A percentile compares a stretch with the other conserved stretches of the same genome.
Evolutionary conservation across 371 early-diverging fungal genomes (phyloP).

Genomic region (Mucor ambiguus): DNA sequence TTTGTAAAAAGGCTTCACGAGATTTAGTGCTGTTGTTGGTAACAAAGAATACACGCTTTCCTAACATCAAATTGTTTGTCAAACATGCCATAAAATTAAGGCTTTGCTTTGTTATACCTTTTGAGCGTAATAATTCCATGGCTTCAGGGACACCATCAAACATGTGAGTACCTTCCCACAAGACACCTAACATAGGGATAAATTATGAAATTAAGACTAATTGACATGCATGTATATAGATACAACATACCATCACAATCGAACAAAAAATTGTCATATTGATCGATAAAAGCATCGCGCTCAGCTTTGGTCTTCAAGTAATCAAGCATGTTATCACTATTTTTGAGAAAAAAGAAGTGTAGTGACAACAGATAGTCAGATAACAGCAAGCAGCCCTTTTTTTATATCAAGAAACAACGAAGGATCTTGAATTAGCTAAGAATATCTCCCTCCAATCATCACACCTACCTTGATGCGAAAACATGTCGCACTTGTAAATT

Average conservation of each 20-base stretch:
- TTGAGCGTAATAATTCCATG: slow-evolving; percentile 66
- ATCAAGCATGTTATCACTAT: slow-evolving; percentile 21
- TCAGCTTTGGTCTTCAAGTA: slow-evolving; percentile 34
- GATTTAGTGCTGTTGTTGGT: slow-evolving; percentile 97
- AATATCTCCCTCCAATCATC: slow-evolving; percentile 5
- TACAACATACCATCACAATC: slow-evolving; percentile 90
- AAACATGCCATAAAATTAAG: neutral
- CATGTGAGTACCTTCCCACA: slow-evolving; percentile 83
- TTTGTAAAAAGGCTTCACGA: slow-evolving; percentile 75
- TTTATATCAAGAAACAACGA: neutral
- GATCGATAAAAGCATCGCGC: slow-evolving; percentile 51
- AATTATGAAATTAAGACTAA: neutral
- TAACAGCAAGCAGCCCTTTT: neutral
- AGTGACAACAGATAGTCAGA: neutral
- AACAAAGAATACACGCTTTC: slow-evolving; percentile 90
- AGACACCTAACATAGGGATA: slow-evolving; percentile 68
- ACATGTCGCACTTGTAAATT: neutral
- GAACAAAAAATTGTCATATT: slow-evolving; percentile 89
- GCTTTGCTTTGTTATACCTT: slow-evolving; percentile 55
- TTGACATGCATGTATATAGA: neutral
- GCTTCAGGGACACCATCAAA: slow-evolving; percentile 73
- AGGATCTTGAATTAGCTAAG: neutral
- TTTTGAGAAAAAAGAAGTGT: neutral
- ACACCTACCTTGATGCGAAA: neutral
- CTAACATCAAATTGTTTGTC: slow-evolving; percentile 30